These are phyloP conservation scores for Candida xyloterini DNA, from an alignment of 805 yeast genomes.

Conservation along the genomic window DNA sequence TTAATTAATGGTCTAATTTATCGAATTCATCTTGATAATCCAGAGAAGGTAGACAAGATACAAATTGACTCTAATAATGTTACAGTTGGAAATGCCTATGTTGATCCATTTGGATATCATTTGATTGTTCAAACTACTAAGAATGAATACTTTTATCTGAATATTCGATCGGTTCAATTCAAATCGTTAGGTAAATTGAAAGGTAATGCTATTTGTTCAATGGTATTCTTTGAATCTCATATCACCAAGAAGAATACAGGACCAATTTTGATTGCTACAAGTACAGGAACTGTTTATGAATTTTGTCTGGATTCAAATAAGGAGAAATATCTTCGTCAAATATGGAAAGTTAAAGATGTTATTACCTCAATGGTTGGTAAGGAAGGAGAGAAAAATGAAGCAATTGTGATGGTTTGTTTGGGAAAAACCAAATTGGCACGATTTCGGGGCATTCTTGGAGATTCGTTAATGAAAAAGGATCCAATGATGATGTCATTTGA, in stretches of 20 bases:
- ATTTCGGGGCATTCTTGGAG: slow-evolving; percentile 13
- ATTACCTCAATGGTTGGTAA: slow-evolving; percentile 15
- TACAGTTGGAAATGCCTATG: slow-evolving; percentile 36
- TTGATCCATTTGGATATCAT: slow-evolving; percentile 53
- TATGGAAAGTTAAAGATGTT: slow-evolving; percentile 35
- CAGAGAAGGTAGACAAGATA: slow-evolving; percentile 52
- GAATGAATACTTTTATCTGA: slow-evolving; percentile 47
- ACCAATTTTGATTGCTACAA: slow-evolving; percentile 47
- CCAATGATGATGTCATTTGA: slow-evolving; percentile 22
- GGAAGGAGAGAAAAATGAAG: slow-evolving; percentile 4
- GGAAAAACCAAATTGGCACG: slow-evolving; percentile 17
- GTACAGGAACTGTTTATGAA: slow-evolving; percentile 48
- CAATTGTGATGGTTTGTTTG: slow-evolving; percentile 9
- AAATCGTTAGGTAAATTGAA: slow-evolving; percentile 46
- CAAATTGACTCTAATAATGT: slow-evolving; percentile 28
- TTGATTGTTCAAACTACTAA: slow-evolving; percentile 46
- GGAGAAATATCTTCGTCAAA: slow-evolving; percentile 39
- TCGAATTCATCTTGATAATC: slow-evolving; percentile 63
- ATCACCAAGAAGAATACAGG: slow-evolving; percentile 38
- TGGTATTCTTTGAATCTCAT: slow-evolving; percentile 36
- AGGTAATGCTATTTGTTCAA: slow-evolving; percentile 40
- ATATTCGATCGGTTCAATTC: slow-evolving; percentile 39
- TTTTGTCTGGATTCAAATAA: slow-evolving; percentile 42
- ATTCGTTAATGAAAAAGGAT: slow-evolving; percentile 20
- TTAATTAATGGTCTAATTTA: slow-evolving; percentile 51